Evolutionary conservation across 371 early-diverging fungal genomes (phyloP).

Genomic region (Mortierella sp.): DNA sequence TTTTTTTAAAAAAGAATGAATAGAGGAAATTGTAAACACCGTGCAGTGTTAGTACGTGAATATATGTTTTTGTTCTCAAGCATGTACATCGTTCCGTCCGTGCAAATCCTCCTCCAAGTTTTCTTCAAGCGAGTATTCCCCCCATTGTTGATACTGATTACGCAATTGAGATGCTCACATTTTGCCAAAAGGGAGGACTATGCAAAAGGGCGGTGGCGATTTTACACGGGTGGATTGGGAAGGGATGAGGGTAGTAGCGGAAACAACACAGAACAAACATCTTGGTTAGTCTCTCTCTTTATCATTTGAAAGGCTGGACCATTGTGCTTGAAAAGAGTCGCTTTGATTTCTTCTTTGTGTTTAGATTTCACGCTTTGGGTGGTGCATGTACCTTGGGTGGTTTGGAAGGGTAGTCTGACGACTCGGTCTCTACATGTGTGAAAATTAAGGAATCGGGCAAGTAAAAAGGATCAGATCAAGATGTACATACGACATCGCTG

Average conservation of each 20-base stretch:
- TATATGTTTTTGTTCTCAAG: background rate
- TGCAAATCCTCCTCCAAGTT: background rate
- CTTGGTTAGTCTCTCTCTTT: conserved; percentile 7
- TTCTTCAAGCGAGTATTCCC: background rate
- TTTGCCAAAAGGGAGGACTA: conserved; percentile 13
- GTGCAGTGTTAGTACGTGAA: background rate
- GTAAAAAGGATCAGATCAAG: background rate
- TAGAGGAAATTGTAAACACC: background rate
- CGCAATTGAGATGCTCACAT: background rate
- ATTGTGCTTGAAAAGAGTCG: background rate
- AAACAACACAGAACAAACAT: background rate
- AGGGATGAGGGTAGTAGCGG: too few species aligned
- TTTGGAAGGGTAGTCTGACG: conserved; percentile 33
- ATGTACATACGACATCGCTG: background rate
- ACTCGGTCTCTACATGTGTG: conserved; percentile 23
- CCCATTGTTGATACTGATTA: background rate
- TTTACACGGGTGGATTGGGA: background rate
- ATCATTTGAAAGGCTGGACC: background rate
- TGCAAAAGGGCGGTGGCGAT: background rate
- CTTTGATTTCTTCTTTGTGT: too few species aligned
- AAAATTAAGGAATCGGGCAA: background rate
- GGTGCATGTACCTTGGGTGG: conserved; percentile 6
- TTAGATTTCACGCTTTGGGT: conserved; percentile 15
- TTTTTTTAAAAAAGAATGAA: background rate
- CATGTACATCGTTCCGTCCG: background rate